These are phyloP conservation scores for Panaeolus cyanescens DNA, from an alignment of 768 basidiomycete species.

Conservation along the genomic window DNA sequence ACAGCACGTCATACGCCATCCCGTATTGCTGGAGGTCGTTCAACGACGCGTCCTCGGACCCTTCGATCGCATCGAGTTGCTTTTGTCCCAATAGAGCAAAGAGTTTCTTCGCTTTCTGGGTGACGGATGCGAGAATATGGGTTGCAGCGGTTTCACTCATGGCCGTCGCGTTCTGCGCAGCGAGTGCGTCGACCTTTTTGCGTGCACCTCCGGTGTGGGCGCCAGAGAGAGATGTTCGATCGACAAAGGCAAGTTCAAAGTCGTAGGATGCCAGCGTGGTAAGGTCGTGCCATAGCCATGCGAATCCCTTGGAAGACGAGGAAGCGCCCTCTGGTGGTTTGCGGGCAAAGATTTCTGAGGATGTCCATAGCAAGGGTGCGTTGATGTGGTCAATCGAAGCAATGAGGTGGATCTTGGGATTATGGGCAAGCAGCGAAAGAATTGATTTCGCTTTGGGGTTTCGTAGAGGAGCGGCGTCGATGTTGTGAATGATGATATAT, in stretches of 20 bases:
- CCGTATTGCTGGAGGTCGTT: constrained; percentile 56
- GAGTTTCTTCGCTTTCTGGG: constrained; percentile 81
- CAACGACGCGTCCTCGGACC: constrained; percentile 27
- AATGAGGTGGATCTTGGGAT: constrained; percentile 76
- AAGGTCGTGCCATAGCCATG: constrained; percentile 89
- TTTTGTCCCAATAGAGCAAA: constrained; percentile 70
- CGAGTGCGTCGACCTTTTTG: constrained; percentile 30
- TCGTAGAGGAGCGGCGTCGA: constrained; percentile 78
- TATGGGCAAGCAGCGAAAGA: constrained; percentile 72
- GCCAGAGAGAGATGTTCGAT: constrained; percentile 63
- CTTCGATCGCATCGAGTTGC: constrained; percentile 67
- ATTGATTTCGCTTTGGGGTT: constrained; percentile 60
- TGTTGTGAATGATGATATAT: constrained; percentile 86
- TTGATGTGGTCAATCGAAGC: constrained; percentile 89
- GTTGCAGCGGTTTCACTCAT: constrained; percentile 78
- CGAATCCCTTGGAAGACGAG: constrained; percentile 49
- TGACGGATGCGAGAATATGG: constrained; percentile 86
- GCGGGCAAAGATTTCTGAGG: constrained; percentile 60
- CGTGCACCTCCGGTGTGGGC: constrained; percentile 45
- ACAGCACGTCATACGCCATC: constrained; percentile 67
- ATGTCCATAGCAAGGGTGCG: constrained; percentile 81
- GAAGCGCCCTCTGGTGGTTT: constrained; percentile 35
- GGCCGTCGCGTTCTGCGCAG: constrained; percentile 35
- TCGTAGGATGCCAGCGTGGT: constrained; percentile 86
- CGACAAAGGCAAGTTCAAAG: constrained; percentile 68